Percentiles rank a stretch among this genome's conserved stretches.
These are phyloP conservation scores for Petunia axillaris DNA, from an alignment of 257 asterid genomes.

Conservation along the genomic window DNA sequence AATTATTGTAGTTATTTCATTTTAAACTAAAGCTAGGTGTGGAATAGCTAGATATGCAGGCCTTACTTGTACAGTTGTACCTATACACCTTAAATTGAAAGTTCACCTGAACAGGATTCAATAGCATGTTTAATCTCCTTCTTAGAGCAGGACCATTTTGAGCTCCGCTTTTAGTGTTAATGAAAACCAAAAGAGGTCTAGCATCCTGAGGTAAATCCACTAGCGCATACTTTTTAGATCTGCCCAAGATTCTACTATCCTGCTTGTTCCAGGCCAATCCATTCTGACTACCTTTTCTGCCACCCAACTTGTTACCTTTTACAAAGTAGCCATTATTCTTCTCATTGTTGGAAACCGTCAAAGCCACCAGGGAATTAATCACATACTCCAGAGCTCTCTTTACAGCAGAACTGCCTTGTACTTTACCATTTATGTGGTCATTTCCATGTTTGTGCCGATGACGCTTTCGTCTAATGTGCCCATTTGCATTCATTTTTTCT, in stretches of 20 bases:
- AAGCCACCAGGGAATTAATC: constrained; percentile 53
- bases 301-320: constrained; percentile 36
- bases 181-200: constrained; percentile 81
- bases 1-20: not conserved
- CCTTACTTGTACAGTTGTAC: too few species aligned
- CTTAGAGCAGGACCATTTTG: constrained; percentile 73
- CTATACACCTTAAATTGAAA: constrained; percentile 11
- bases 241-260: constrained; percentile 40
- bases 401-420: constrained; percentile 46
- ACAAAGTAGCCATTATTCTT: constrained; percentile 39
- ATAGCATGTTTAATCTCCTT: constrained; percentile 72
- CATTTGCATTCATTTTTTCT: constrained; percentile 52
- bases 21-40: not conserved
- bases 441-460: constrained; percentile 63
- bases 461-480: constrained; percentile 61
- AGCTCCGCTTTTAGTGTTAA: constrained; percentile 83
- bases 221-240: constrained; percentile 56
- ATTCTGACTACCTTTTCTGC: constrained; percentile 45
- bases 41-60: not conserved
- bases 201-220: constrained; percentile 73
- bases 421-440: constrained; percentile 49
- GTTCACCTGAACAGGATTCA: constrained; percentile 83
- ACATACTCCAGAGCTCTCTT: constrained; percentile 54
- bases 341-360: constrained; percentile 45
- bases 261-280: constrained; percentile 45